Evolutionary conservation across 306 rosid genomes (phyloP), one percentile per base, ranked within the genome.

Genomic region (Herpetospermum pedunculosum): DNA sequence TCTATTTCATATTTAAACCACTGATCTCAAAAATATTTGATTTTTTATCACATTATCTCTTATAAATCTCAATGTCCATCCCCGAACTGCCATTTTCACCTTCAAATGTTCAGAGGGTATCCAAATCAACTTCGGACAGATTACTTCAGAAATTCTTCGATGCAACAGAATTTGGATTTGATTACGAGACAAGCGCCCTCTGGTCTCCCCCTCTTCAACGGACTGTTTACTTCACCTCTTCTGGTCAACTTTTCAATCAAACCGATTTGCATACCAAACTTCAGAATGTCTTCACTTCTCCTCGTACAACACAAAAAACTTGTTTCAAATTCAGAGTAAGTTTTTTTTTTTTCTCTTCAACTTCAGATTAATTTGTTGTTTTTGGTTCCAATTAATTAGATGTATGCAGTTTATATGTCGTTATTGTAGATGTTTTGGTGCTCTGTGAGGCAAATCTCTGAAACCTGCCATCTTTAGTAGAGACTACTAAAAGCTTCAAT

Each of bases 71-170:
- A 67, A 47, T 84, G 80, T 68, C 85, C 59, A 16, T 38, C 21
- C 57, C 84, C 6, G 76, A 80, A 76, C 77, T 77, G 77, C 62
- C 79, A 35, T 70, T 78, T 37, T 60, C 79, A 67, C 55, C 81
- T 70, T 43, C 52, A 8, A 70, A 29, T 3, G 69, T 74, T n/a
- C 53, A 74, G 37, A 58, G 21, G 26, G 77, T 74, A 15, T 46
- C 77, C 21, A 57, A 74, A 74, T 58, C 54, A 25, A 74, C 70
- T 57, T 74, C 77, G 10, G 70, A 74, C 29, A 43, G 55, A 58
- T 28, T 74, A 41, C 70, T 74, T 6, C 57, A 41, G 43, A 74
- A 74, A 8, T 74, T 58, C 55, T 74, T 58, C 28, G 77, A 57
- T 23, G 77, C 58, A 5, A 8, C 77, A 2, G 70, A 74, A 43